Percentiles rank a stretch among this genome's conserved stretches.
These are phyloP conservation scores for Mucor lusitanicus DNA, from an alignment of 371 early-diverging fungal species.

Conservation along the genomic window DNA sequence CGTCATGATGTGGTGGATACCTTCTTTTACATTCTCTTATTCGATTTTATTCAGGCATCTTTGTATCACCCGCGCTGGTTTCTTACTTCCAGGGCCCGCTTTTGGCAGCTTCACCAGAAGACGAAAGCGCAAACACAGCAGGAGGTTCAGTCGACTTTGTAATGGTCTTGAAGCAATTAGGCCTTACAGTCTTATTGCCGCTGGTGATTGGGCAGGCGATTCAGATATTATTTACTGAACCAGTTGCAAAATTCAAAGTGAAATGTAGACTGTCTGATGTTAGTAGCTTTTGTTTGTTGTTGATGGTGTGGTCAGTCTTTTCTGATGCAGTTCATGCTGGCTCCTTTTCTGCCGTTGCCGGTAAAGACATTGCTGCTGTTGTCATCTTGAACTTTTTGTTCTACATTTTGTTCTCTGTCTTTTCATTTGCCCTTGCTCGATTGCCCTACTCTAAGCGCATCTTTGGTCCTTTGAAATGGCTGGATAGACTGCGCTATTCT, in stretches of 20 bases:
- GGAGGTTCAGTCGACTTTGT: slow-evolving; percentile 52
- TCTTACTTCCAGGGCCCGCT: slow-evolving; percentile 41
- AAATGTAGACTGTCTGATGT: slow-evolving; percentile 59
- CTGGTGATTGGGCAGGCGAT: slow-evolving; percentile 67
- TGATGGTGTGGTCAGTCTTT: slow-evolving; percentile 76
- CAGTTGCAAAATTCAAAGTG: slow-evolving; percentile 51
- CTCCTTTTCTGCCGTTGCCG: slow-evolving; percentile 50
- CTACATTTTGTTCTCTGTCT: slow-evolving; percentile 43
- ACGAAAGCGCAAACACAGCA: slow-evolving; percentile 34
- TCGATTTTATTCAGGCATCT: slow-evolving; percentile 50
- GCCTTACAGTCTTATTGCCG: slow-evolving; percentile 65
- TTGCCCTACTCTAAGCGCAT: slow-evolving; percentile 31
- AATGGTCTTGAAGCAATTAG: slow-evolving; percentile 59
- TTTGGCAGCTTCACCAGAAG: slow-evolving; percentile 43
- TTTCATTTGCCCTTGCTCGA: slow-evolving; percentile 41
- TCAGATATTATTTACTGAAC: slow-evolving; percentile 55
- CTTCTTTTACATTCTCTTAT: background rate
- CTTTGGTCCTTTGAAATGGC: slow-evolving; percentile 12
- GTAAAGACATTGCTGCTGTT: slow-evolving; percentile 58
- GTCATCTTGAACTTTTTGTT: slow-evolving; percentile 52
- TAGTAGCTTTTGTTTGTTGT: slow-evolving; percentile 60
- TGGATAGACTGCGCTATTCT: slow-evolving; percentile 40
- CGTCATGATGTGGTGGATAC: slow-evolving; percentile 8
- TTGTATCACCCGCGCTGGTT: slow-evolving; percentile 64
- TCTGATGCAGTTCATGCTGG: slow-evolving; percentile 68